Evolutionary conservation across 1,284 basidiomycete genomes (phyloP).

Genomic region (Termitomyces sp.): DNA sequence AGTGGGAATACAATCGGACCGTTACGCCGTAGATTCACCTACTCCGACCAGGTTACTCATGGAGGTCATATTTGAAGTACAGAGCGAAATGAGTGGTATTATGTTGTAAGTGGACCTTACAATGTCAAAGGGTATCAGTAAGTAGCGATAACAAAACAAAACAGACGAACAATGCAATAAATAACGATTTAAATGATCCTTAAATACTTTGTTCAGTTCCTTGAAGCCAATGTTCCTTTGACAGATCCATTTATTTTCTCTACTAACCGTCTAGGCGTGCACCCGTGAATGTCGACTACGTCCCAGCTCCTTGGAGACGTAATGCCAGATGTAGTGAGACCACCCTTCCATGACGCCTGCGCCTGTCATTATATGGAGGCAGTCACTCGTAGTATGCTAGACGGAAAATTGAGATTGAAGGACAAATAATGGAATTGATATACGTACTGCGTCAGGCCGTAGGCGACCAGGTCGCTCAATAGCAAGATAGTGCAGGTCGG

Average conservation of each 20-base stretch:
- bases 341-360: conserved; percentile 66
- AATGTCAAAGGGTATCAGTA: not conserved
- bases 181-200: conserved; percentile 4
- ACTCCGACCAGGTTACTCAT: not conserved
- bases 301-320: conserved; percentile 32
- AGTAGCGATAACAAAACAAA: not conserved
- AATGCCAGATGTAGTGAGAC: conserved; percentile 68
- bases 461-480: conserved; percentile 57
- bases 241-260: not conserved
- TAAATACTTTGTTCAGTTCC: not conserved
- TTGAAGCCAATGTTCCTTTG: not conserved
- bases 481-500: conserved; percentile 51
- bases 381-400: conserved; percentile 56
- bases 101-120: not conserved
- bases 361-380: conserved; percentile 60
- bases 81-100: not conserved
- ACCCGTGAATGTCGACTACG: conserved; percentile 13
- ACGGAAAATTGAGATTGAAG: not conserved
- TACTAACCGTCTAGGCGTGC: not conserved
- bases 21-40: not conserved
- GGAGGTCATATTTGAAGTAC: not conserved
- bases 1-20: not conserved
- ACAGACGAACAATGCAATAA: conserved; percentile 7
- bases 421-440: not conserved
- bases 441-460: conserved; percentile 55